Conservation (phyloP, 1,284 basidiomycete genomes). For the Cryptococcus neoformans region DNA sequence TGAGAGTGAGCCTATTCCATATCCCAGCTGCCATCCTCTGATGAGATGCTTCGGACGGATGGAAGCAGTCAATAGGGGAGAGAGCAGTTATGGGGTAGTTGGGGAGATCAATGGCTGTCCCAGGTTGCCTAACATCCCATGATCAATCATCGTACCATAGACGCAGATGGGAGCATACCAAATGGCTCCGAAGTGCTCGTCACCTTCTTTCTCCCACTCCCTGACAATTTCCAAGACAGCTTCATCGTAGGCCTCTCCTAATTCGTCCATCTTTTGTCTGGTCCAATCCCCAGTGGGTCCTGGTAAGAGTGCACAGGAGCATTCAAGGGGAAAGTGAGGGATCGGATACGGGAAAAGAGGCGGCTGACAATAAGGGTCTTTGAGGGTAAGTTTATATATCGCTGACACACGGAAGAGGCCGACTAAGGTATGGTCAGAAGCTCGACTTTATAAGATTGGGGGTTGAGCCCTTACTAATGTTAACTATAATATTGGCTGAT, state of each 20-base stretch:
- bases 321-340: conserved; percentile 40
- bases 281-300: conserved; percentile 44
- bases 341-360: conserved; percentile 24
- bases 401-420: conserved; percentile 46
- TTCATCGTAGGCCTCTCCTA: conserved; percentile 43
- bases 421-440: conserved; percentile 22
- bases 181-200: conserved; percentile 37
- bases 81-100: conserved; percentile 46
- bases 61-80: conserved; percentile 49
- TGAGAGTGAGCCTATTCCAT: conserved; percentile 46
- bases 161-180: conserved; percentile 17
- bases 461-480: conserved; percentile 28
- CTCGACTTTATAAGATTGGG: neutral
- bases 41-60: conserved; percentile 46
- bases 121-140: conserved; percentile 43
- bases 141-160: neutral
- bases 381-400: conserved; percentile 41
- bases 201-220: conserved; percentile 36
- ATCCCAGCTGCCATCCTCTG: conserved; percentile 45
- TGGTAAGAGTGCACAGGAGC: conserved; percentile 42
- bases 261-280: conserved; percentile 43
- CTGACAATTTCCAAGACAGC: conserved; percentile 38
- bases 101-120: conserved; percentile 39
- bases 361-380: conserved; percentile 38
- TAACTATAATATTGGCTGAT: conserved; percentile 37